Evolutionary conservation across 2,329 filamentous ascomycete species (phyloP).

Genomic region (Bipolaris sorokiniana): DNA sequence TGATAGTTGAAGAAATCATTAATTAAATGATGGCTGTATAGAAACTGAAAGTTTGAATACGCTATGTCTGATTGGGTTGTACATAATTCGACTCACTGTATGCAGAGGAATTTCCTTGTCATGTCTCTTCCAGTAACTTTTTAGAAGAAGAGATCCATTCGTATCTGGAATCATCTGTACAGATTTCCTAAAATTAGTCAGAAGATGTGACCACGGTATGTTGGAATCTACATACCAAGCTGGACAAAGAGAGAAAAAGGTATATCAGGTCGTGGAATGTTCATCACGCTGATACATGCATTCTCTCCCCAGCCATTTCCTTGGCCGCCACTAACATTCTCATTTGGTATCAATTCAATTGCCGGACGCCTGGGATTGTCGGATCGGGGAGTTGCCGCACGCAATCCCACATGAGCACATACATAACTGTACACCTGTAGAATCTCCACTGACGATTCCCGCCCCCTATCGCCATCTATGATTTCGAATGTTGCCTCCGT

Average conservation of each 20-base stretch:
- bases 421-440: not conserved
- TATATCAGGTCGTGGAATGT: not conserved
- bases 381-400: not conserved
- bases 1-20: not conserved
- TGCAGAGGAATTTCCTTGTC: not conserved
- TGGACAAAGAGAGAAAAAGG: not conserved
- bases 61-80: not conserved
- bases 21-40: not conserved
- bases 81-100: not conserved
- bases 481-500: not conserved
- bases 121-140: not conserved
- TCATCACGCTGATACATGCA: not conserved
- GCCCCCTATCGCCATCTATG: not conserved
- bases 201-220: not conserved
- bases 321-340: not conserved
- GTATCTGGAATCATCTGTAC: not conserved
- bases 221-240: not conserved
- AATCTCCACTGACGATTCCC: not conserved
- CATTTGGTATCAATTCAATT: not conserved
- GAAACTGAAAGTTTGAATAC: not conserved
- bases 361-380: not conserved
- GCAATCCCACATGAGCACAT: not conserved
- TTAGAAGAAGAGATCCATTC: not conserved
- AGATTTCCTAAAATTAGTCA: not conserved
- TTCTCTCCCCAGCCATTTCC: not conserved